Percentiles rank a stretch among this genome's conserved stretches.
These are phyloP conservation scores for Colletotrichum chrysophilum DNA, from an alignment of 2,329 filamentous ascomycete genomes.

Conservation along the genomic window DNA sequence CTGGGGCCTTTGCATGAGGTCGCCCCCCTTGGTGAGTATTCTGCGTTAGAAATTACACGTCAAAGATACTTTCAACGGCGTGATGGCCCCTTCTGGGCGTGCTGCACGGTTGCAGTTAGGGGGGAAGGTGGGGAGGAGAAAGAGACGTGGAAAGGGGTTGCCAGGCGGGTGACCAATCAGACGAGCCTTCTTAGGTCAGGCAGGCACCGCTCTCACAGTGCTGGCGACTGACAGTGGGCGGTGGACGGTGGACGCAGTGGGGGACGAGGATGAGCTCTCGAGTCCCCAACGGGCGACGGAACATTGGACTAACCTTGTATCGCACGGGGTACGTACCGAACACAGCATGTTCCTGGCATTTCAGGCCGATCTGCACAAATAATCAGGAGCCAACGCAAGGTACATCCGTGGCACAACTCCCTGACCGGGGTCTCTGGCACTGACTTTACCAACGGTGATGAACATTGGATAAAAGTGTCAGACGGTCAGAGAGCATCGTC, in stretches of 20 bases:
- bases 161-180: constrained; percentile 3
- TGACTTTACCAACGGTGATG: background rate
- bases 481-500: background rate
- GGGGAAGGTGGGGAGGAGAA: background rate
- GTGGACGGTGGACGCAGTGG: background rate
- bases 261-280: constrained; percentile 9
- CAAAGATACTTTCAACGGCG: constrained; percentile 21
- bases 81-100: constrained; percentile 10
- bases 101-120: constrained; percentile 13
- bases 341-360: constrained; percentile 8
- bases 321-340: background rate
- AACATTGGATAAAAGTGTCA: background rate
- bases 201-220: background rate
- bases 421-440: background rate
- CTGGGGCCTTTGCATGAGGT: constrained; percentile 3
- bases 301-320: background rate
- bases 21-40: background rate
- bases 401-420: background rate
- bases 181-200: constrained; percentile 7
- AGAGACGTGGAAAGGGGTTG: background rate
- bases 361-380: constrained; percentile 17
- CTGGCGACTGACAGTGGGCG: background rate
- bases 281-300: background rate
- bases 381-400: background rate
- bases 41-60: constrained; percentile 8